These are phyloP conservation scores for Russula dissimulans DNA, from an alignment of 768 basidiomycete genomes.

Conservation along the genomic window DNA sequence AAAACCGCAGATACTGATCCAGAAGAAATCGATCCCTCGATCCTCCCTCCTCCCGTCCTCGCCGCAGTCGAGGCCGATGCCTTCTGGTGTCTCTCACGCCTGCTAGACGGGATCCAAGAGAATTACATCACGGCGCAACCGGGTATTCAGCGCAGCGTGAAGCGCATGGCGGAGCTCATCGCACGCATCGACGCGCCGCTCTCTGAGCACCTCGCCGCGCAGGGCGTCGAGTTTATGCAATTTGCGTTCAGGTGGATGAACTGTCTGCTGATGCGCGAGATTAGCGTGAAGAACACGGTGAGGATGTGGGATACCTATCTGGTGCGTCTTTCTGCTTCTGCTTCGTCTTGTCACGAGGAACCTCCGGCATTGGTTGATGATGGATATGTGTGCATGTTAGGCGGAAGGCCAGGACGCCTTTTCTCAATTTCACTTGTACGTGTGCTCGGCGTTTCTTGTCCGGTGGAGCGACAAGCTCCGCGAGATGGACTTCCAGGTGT, in stretches of 20 bases:
- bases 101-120: slow-evolving; percentile 96
- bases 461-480: slow-evolving; percentile 90
- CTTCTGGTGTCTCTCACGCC: slow-evolving; percentile 95
- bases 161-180: slow-evolving; percentile 90
- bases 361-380: background rate
- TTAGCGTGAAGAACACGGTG: slow-evolving; percentile 92
- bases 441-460: slow-evolving; percentile 94
- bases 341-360: background rate
- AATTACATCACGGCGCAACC: slow-evolving; percentile 97
- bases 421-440: slow-evolving; percentile 97
- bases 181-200: slow-evolving; percentile 85
- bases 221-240: slow-evolving; percentile 99
- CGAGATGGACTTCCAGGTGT: slow-evolving; percentile 97
- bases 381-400: slow-evolving; percentile 31
- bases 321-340: slow-evolving; percentile 37
- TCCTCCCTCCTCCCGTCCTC: slow-evolving; percentile 60
- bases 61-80: slow-evolving; percentile 93
- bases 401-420: slow-evolving; percentile 97
- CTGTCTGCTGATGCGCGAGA: slow-evolving; percentile 94
- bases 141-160: slow-evolving; percentile 89
- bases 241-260: slow-evolving; percentile 99
- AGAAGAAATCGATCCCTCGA: slow-evolving; percentile 73
- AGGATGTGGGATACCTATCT: slow-evolving; percentile 99
- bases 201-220: slow-evolving; percentile 73
- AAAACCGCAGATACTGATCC: slow-evolving; percentile 72